Evolutionary conservation across 768 basidiomycete species (phyloP), one percentile per base, ranked within the genome.

Genomic region (Rhizopogon rudus): DNA sequence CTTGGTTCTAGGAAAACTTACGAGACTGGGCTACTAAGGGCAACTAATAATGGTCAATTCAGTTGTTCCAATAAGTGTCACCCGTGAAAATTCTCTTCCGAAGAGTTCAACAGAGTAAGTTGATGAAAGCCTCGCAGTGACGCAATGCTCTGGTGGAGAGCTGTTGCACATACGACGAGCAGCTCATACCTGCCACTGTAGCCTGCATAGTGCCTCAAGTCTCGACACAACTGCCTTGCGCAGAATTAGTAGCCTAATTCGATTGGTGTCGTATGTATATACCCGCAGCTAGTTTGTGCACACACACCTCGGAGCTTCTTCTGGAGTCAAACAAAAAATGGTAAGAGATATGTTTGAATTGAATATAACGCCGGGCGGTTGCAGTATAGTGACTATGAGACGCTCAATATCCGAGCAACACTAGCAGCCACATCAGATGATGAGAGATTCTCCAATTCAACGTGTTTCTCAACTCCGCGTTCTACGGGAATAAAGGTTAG

Each of bases 401-500:
- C 25, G 61, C 57, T 69, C 46, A 93, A 66, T 55, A 93, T 72
- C 65, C 86, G 80, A 39, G 81, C 77, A 42, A 93, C 77, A 72
- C 82, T 87, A 49, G 80, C 73, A 66, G 86, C 81, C 50, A 93
- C 91, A 58, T 92, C 86, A 22, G 80, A 69, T 39, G 81, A 78
- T 12, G 85, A 82, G 17, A 93, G 80, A 60, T 86, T 81, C 64
- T 93, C 91, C 48, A 93, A 73, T 66, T 88, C 87, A 53, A 88
- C 82, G 67, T 91, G 86, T 67, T 79, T 86, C 74, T 93, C 91
- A 20, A 86, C 79, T 45, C 91, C 91, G 52, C 80, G 81, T 70
- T 92, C 91, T 93, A 37, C 52, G 68, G 25, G 31, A 35, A 59
- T 35, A 7, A 16, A 25, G 39, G 51, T 61, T n/a, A 65, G 58